phyloP scores from a whole-genome alignment of 495 filamentous ascomycete species.

The Corynascus novoguineensis region DNA sequence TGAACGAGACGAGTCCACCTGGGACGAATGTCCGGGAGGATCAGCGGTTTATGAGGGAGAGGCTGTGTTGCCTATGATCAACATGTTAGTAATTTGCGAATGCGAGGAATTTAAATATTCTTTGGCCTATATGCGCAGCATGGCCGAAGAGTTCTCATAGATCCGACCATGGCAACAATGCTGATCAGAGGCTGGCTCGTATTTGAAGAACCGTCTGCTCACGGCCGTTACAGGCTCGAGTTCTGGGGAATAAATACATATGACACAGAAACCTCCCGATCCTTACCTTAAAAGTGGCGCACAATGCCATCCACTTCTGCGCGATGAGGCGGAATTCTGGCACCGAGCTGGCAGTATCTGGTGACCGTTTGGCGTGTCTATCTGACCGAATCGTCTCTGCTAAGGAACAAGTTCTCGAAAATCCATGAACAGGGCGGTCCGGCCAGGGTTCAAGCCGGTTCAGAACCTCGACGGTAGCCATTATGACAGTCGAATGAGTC shows the following conservation, averaged over 20 bases:
- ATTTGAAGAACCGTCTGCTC: background rate
- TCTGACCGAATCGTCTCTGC: slow-evolving; percentile 23
- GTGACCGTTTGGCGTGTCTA: slow-evolving; percentile 11
- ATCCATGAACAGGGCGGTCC: slow-evolving; percentile 25
- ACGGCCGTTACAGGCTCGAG: background rate
- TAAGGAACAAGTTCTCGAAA: slow-evolving; percentile 13
- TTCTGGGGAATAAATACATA: background rate
- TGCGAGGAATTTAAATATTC: background rate
- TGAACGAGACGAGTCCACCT: slow-evolving; percentile 11
- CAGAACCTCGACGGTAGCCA: slow-evolving; percentile 40
- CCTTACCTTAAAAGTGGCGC: slow-evolving; percentile 26
- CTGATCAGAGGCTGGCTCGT: background rate
- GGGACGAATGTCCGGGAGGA: slow-evolving; percentile 18
- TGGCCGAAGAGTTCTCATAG: background rate
- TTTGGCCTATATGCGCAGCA: background rate
- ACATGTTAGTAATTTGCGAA: slow-evolving; percentile 5
- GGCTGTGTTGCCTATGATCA: slow-evolving; percentile 7
- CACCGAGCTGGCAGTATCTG: slow-evolving; percentile 13
- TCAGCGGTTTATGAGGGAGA: background rate
- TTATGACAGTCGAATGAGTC: slow-evolving; percentile 38
- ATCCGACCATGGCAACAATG: background rate
- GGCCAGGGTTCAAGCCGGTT: slow-evolving; percentile 30
- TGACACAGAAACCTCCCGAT: background rate
- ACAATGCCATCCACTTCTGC: slow-evolving; percentile 27
- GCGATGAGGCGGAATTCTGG: slow-evolving; percentile 29